phyloP scores from a whole-genome alignment of 2,329 filamentous ascomycete genomes.

The Dactylellina leptospora region DNA sequence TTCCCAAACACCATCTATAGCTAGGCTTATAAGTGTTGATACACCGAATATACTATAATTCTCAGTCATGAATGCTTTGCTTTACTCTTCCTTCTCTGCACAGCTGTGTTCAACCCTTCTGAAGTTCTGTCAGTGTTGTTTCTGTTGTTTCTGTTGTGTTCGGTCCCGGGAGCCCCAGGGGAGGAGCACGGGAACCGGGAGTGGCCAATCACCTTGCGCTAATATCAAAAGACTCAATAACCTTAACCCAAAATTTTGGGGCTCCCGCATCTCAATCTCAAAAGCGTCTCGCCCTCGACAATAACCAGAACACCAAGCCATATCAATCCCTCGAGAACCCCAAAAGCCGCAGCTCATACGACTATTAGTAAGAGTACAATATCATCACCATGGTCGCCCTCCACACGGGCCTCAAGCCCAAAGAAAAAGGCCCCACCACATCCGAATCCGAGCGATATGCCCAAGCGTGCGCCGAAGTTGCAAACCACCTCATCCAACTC shows the following conservation, averaged over 20 bases:
- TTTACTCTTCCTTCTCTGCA: no score
- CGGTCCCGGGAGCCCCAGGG: neutral
- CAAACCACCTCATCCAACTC: constrained; percentile 91
- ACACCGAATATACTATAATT: no score
- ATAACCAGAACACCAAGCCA: neutral
- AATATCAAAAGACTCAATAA: constrained; percentile 10
- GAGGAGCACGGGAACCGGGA: neutral
- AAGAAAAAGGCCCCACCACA: constrained; percentile 76
- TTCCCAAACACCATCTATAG: no score
- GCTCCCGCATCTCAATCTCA: constrained; percentile 4
- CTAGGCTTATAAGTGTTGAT: no score
- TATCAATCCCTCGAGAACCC: neutral
- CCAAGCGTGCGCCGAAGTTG: constrained; percentile 93
- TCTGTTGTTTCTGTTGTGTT: neutral
- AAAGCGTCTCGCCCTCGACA: neutral
- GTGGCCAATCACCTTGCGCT: neutral
- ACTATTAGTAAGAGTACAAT: neutral
- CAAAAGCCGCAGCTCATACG: neutral
- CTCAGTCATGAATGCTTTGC: no score
- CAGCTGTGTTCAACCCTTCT: neutral
- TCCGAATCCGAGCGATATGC: constrained; percentile 95
- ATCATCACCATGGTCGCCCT: constrained; percentile 56
- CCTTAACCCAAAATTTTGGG: constrained; percentile 7
- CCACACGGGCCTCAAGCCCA: constrained; percentile 59
- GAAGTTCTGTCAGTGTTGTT: neutral